Percentiles rank a stretch among this genome's conserved stretches.
phyloP scores from a whole-genome alignment of 2,329 filamentous ascomycete species.

The Fusarium clavum region DNA sequence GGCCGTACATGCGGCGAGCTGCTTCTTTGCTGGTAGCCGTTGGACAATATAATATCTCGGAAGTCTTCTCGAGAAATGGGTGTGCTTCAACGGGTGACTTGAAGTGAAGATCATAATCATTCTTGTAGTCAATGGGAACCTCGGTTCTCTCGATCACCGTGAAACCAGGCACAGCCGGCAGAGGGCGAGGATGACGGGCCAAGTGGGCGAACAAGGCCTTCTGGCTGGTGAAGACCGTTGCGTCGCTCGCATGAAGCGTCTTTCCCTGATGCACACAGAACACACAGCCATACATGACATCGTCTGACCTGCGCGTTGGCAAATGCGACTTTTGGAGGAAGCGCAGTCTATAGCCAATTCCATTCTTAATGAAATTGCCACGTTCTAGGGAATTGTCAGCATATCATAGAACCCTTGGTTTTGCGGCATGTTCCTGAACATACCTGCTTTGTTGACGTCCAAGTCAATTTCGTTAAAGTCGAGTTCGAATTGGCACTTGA shows the following conservation, averaged over 20 bases:
- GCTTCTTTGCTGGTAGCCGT: slow-evolving; percentile 60
- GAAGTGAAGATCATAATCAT: slow-evolving; percentile 67
- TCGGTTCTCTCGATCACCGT: slow-evolving; percentile 60
- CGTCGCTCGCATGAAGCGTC: slow-evolving; percentile 65
- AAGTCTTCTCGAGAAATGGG: slow-evolving; percentile 55
- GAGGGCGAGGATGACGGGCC: slow-evolving; percentile 64
- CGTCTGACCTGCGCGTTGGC: slow-evolving; percentile 61
- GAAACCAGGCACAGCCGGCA: slow-evolving; percentile 62
- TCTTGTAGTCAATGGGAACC: slow-evolving; percentile 54
- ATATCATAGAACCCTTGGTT: slow-evolving; percentile 8
- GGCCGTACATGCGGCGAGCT: slow-evolving; percentile 60
- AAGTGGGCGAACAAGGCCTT: slow-evolving; percentile 65
- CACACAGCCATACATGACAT: slow-evolving; percentile 65
- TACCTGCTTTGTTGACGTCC: slow-evolving; percentile 63
- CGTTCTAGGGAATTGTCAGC: slow-evolving; percentile 50
- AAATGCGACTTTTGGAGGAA: slow-evolving; percentile 69
- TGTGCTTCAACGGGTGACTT: slow-evolving; percentile 55
- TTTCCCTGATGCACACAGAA: slow-evolving; percentile 64
- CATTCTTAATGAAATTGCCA: slow-evolving; percentile 60
- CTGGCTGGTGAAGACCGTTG: slow-evolving; percentile 67
- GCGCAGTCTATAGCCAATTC: slow-evolving; percentile 63
- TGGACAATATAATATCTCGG: slow-evolving; percentile 57
- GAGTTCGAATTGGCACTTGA: slow-evolving; percentile 64
- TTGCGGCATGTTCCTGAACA: slow-evolving; percentile 25
- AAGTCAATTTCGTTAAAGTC: slow-evolving; percentile 64